phyloP scores from a whole-genome alignment of 805 yeast species.

The Metschnikowia cubensis region DNA sequence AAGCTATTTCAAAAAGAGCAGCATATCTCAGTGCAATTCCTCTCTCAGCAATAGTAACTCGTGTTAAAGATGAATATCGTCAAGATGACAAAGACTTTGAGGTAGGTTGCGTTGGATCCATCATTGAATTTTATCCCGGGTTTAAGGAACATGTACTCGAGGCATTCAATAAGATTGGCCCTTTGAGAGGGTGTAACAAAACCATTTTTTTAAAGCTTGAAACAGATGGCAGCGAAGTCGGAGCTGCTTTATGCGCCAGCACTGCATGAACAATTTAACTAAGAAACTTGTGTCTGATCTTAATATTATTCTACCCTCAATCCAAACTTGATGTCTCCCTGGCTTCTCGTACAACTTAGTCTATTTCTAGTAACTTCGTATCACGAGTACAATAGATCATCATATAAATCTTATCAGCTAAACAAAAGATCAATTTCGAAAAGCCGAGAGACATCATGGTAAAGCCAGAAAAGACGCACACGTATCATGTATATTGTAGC shows the following conservation, averaged over 20 bases:
- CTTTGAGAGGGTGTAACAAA: slow-evolving; percentile 73
- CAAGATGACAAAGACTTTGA: slow-evolving; percentile 63
- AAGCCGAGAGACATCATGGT: too few relatives aligned
- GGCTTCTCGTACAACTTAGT: too few relatives aligned
- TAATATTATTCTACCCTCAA: not conserved
- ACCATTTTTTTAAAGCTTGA: slow-evolving; percentile 76
- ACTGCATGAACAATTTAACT: slow-evolving; percentile 5
- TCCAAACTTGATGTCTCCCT: too few relatives aligned
- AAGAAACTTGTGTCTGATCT: not conserved
- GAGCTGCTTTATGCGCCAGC: slow-evolving; percentile 90
- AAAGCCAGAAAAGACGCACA: too few relatives aligned
- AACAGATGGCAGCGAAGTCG: slow-evolving; percentile 95
- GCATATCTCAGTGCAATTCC: slow-evolving; percentile 88
- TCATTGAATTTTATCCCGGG: slow-evolving; percentile 90
- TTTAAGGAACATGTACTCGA: slow-evolving; percentile 76
- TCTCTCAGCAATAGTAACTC: slow-evolving; percentile 76
- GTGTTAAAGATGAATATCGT: slow-evolving; percentile 57
- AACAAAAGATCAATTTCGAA: too few relatives aligned
- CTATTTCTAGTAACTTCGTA: too few relatives aligned
- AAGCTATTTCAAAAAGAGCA: slow-evolving; percentile 83
- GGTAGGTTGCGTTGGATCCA: slow-evolving; percentile 94
- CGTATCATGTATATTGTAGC: too few relatives aligned
- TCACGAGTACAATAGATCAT: too few relatives aligned
- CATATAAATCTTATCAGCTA: too few relatives aligned
- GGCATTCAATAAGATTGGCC: slow-evolving; percentile 64